A percentile compares a stretch with the other conserved stretches of the same genome.
Evolutionary conservation across 805 yeast species (phyloP).

Genomic region (Candida boleticola): DNA sequence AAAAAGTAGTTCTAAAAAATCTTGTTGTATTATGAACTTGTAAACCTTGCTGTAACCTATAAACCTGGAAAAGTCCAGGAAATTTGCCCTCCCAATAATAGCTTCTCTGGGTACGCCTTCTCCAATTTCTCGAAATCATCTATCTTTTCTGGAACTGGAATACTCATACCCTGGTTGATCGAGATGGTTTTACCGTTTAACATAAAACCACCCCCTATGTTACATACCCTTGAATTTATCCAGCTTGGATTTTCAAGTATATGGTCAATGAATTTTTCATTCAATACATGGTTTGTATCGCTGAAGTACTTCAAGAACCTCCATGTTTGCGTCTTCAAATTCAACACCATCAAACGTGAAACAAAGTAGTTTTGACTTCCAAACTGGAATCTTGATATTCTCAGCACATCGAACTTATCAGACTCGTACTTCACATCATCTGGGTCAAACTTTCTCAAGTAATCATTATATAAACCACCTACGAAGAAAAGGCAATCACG

Average conservation of each 20-base stretch:
- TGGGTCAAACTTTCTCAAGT: conserved; percentile 29
- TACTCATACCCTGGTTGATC: conserved; percentile 35
- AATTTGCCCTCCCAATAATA: conserved; percentile 35
- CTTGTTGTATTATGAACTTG: no score
- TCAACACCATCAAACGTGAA: conserved; percentile 33
- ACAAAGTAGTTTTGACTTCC: conserved; percentile 25
- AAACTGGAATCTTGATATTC: conserved; percentile 29
- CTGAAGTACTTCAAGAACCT: conserved; percentile 32
- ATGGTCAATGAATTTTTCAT: conserved; percentile 18
- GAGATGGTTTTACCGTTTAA: conserved; percentile 35
- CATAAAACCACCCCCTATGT: conserved; percentile 31
- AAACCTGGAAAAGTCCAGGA: conserved; percentile 38
- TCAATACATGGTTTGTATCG: conserved; percentile 25
- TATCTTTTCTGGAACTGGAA: conserved; percentile 29
- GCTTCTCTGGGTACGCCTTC: conserved; percentile 16
- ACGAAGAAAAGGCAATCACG: conserved; percentile 34
- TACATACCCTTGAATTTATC: conserved; percentile 27
- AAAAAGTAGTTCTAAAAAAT: no score
- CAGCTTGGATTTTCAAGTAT: conserved; percentile 17
- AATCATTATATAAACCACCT: conserved; percentile 41
- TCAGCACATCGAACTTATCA: conserved; percentile 33
- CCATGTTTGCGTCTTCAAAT: conserved; percentile 42
- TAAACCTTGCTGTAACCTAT: no score
- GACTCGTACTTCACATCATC: conserved; percentile 22
- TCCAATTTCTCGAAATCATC: conserved; percentile 22